These are phyloP conservation scores for Citrus unshiu DNA, from an alignment of 345 rosid genomes.

Conservation along the genomic window DNA sequence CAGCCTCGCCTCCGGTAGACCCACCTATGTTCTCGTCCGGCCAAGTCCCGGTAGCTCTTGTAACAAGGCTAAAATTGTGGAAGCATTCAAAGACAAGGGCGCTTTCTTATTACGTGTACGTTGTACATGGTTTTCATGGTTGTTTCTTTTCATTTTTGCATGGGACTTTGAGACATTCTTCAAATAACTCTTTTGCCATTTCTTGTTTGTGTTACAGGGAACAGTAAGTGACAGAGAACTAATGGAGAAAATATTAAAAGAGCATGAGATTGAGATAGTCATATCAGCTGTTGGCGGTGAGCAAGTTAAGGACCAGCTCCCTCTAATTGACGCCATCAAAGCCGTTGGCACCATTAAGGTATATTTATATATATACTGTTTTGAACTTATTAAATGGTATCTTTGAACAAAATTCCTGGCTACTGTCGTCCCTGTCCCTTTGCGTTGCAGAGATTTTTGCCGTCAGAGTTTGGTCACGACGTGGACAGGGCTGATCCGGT, in stretches of 20 bases:
- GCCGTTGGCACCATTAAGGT: constrained; percentile 62
- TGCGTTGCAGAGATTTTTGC: constrained; percentile 52
- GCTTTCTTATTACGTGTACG: constrained; percentile 39
- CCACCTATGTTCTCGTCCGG: constrained; percentile 50
- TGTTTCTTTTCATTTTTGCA: background rate
- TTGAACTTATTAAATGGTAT: too few species aligned
- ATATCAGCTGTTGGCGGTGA: constrained; percentile 51
- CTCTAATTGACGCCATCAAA: constrained; percentile 48
- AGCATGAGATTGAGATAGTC: constrained; percentile 53
- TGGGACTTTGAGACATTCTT: background rate
- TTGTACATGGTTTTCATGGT: background rate
- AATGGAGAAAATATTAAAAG: constrained; percentile 48
- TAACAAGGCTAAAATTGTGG: constrained; percentile 23
- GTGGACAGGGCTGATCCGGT: constrained; percentile 62
- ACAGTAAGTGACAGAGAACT: constrained; percentile 25
- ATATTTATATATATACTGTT: background rate
- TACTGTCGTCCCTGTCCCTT: too few species aligned
- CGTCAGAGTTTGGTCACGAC: constrained; percentile 78
- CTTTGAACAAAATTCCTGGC: background rate
- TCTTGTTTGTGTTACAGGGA: constrained; percentile 32
- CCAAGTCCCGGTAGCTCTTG: constrained; percentile 19
- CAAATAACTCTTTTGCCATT: background rate
- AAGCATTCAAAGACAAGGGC: constrained; percentile 46
- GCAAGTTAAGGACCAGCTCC: constrained; percentile 35
- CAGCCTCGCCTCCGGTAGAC: constrained; percentile 48